Conservation (phyloP, 192 early-diverging fungal genomes). For the Coemansia pectinata region DNA sequence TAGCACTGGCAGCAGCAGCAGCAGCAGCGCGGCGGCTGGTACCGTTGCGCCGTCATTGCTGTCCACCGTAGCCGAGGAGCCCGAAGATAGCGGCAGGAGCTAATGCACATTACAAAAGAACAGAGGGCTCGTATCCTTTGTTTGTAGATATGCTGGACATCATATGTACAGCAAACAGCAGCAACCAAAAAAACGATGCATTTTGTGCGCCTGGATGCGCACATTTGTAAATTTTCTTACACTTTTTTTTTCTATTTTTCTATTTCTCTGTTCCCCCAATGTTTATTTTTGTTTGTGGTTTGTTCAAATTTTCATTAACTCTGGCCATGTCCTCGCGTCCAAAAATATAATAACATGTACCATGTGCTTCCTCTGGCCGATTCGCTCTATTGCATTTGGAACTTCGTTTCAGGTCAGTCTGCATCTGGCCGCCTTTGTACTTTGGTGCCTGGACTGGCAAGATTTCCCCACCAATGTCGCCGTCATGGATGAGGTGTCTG, state of each 20-base stretch:
- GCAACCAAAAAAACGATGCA: not conserved
- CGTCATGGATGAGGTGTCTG: no score
- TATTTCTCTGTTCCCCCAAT: no score
- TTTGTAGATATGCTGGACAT: conserved; percentile 1
- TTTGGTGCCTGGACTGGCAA: no score
- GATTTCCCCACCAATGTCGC: no score
- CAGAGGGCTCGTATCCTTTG: not conserved
- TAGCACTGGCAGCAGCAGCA: not conserved
- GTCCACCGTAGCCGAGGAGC: not conserved
- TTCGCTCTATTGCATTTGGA: no score
- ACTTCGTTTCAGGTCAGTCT: no score
- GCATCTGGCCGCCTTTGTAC: no score
- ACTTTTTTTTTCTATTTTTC: not conserved
- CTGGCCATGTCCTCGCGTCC: no score
- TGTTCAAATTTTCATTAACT: not conserved
- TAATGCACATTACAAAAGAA: not conserved
- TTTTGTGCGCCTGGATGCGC: not conserved
- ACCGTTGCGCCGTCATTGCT: conserved; percentile 7
- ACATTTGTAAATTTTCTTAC: not conserved
- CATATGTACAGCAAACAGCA: not conserved
- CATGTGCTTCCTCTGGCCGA: no score
- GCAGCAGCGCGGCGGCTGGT: conserved; percentile 10
- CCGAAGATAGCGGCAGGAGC: not conserved
- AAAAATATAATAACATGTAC: no score
- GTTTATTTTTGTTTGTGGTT: not conserved